Base-by-base conservation (phyloP, 2,329 filamentous ascomycete genomes). In the Sporothrix pseudoabietina region DNA sequence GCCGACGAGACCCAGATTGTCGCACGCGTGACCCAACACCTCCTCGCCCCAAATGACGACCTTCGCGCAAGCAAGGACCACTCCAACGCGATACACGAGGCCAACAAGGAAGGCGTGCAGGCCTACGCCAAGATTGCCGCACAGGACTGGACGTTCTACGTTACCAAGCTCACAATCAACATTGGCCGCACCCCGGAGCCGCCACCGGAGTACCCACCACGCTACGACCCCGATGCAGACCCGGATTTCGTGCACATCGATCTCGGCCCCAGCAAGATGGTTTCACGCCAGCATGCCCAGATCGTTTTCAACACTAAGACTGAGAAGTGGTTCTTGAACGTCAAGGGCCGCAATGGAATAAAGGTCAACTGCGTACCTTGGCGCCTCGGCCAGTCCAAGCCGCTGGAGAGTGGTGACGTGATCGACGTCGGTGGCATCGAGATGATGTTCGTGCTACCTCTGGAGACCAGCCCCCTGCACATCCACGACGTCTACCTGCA, bases 361-460 rank as follows among this genome's bases (percentile, higher is more conserved):
- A 93, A 93, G 78, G 85, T 98, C 30, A 93, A 99, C 80, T 93
- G 93, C 75, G 83, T 84, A 69, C 84, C 88, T 26, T 83, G 97
- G 72, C 92, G 92, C 78, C 87, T 90, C 70, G 91, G 91, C 14
- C 84, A 87, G 54, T 86, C 89, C 49, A 87, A 89, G 47, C 84
- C 88, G 41, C 86, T 99, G 35, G 89, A 89, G 57, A 97, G 94
- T 78, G 96, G 96, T 73, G 91, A 95, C 80, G 93, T 98, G 59
- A 91, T 99, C 73, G 94, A 97, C 79, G 93, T 98, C 79, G 92
- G 92, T 78, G 93, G 93, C 71, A 92, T 96, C 0, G 95, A 99
- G 84, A 99, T 99, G 96, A 95, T 98, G 86, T 99, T 99, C 82
- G 93, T 98, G 66, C 88, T 97, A n/a, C 95, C 96, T 0, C 89